Evolutionary conservation across 2,329 filamentous ascomycete genomes (phyloP), one percentile per base, ranked within the genome.

Genomic region (Fusarium torulosum): DNA sequence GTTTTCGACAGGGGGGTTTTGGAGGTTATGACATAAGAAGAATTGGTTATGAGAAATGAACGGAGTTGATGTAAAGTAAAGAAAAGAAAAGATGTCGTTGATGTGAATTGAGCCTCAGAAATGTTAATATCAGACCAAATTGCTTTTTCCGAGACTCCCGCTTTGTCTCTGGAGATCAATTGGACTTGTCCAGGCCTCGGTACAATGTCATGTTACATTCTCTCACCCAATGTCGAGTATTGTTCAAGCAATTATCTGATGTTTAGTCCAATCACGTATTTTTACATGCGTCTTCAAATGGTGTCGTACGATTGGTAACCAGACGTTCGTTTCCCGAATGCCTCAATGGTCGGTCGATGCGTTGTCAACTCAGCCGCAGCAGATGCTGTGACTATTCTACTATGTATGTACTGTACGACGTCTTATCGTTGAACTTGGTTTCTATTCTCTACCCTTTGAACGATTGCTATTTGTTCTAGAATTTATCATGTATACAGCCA

Each of bases 231-330:
- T 7, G 29, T 4, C 29, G 7, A 33, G 29, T 7, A 33, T 7
- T 7, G 2, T 33, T 33, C 29, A 7, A 33, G 27, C 25, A 53
- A 15, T 53, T 29, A 29, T 29, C 27, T 29, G 10, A 29, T 31
- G 50, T 45, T 45, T 38, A 6, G 10, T 13, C 45, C 54, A 59
- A 61, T 61, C 58, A 61, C n/a, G 17, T 50, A 15, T 68, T 44
- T 31, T 47, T 29, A 46, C 65, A 25, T 40, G 64, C n/a, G 23
- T 20, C 53, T 41, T 31, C 35, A 23, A 63, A 65, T 70, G 69
- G 63, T 70, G 60, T 70, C 58, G 57, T 65, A 70, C 64, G 64
- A 72, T 63, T 71, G 69, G 69, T 63, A 51, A 66, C 47, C 20
- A 53, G 49, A 46, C 37, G 53, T 42, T 55, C 27, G 27, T 29